A percentile compares a stretch with the other conserved stretches of the same genome.
Evolutionary conservation across 176 grass and related monocot species (phyloP).

Genomic region (Microstegium vimineum): DNA sequence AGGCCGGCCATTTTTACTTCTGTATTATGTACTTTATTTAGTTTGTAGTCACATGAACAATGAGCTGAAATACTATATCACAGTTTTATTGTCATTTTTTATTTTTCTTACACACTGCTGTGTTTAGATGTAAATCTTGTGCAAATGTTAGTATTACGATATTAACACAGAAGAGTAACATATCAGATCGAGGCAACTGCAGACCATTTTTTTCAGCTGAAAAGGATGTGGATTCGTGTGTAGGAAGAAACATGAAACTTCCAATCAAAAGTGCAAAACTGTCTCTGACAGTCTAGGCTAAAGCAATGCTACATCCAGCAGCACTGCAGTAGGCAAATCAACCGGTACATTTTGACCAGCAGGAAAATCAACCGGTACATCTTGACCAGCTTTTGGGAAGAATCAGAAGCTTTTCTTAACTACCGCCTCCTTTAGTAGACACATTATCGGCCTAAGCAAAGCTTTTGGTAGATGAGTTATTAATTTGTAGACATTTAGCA

Average conservation of each 20-base stretch:
- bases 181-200: background rate
- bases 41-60: conserved; percentile 34
- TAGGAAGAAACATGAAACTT: background rate
- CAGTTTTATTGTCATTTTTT: conserved; percentile 12
- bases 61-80: conserved; percentile 27
- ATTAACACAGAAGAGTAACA: background rate
- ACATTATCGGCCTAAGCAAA: conserved; percentile 6
- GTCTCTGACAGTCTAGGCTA: background rate
- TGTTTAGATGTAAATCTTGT: background rate
- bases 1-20: background rate
- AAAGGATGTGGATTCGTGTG: conserved; percentile 2
- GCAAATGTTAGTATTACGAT: background rate
- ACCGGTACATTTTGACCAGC: conserved; percentile 15
- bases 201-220: background rate
- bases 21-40: conserved; percentile 41
- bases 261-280: background rate
- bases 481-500: conserved; percentile 22
- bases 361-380: background rate
- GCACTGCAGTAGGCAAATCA: background rate
- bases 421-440: background rate
- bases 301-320: conserved; percentile 15
- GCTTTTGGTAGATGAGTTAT: background rate
- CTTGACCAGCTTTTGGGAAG: conserved; percentile 9
- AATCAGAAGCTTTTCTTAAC: conserved; percentile 4
- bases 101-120: background rate